These are phyloP conservation scores for Diaporthe nobilis DNA, from an alignment of 2,329 filamentous ascomycete species.

Conservation along the genomic window DNA sequence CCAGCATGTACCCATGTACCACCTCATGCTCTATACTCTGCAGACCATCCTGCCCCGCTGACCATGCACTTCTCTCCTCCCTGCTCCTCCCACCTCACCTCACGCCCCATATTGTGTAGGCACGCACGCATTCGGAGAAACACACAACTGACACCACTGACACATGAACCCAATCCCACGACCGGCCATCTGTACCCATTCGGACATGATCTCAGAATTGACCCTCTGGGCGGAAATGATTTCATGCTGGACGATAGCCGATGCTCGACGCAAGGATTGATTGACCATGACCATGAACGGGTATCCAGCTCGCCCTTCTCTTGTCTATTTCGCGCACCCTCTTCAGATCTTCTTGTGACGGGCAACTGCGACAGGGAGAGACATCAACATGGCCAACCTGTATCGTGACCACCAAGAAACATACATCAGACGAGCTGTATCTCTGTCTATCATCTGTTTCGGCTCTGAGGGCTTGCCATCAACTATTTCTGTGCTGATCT, in stretches of 20 bases:
- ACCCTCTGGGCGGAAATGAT: neutral
- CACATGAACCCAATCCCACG: neutral
- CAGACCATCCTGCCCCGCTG: constrained; percentile 3
- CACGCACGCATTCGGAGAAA: neutral
- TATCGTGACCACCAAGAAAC: neutral
- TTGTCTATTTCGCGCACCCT: neutral
- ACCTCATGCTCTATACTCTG: too few relatives aligned
- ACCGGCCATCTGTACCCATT: neutral
- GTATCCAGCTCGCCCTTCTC: neutral
- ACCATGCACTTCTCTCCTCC: neutral
- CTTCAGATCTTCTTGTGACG: neutral
- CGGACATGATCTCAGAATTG: neutral
- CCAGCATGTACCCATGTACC: neutral
- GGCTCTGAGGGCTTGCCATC: neutral
- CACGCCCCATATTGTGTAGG: neutral
- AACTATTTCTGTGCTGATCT: neutral
- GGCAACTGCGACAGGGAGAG: neutral
- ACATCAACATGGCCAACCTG: neutral
- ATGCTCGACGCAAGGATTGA: neutral
- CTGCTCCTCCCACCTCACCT: neutral
- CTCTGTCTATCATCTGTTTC: neutral
- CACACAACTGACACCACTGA: constrained; percentile 5
- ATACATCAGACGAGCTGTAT: neutral
- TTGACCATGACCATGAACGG: neutral
- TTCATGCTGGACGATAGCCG: neutral